Evolutionary conservation across 2,329 filamentous ascomycete species (phyloP), one percentile per base, ranked within the genome.

Genomic region (Trichoderma hamatum): DNA sequence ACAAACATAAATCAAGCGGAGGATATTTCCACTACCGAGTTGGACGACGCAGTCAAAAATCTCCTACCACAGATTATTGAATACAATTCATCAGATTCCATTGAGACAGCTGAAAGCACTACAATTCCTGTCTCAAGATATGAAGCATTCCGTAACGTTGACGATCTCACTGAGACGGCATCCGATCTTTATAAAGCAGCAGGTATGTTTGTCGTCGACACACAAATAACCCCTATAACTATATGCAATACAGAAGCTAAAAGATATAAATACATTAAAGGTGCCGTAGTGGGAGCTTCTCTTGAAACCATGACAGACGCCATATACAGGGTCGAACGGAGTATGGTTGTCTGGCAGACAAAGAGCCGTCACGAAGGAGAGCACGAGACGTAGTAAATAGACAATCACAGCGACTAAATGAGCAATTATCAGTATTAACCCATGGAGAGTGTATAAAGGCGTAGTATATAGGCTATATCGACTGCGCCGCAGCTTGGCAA

Each of bases 261-360:
- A 14, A n/a, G 19, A n/a, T 43, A n/a, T 19, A 43, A n/a, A 19
- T 11, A 10, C 26, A 11, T 52, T 32, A 26, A 54, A 78, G 80
- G 76, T 34, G 73, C 75, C 10, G 70, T 73, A n/a, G 73, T 77
- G 10, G 80, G 79, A 5, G 68, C 80, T 10, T 75, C 80, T 4
- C 71, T 81, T 5, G 74, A 78, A 6, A 76, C 77, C 36, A 72
- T 78, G 19, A 74, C 80, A 3, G 73, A 76, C 30, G 79, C 79
- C 30, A 77, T 82, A 9, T 80, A 81, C 70, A 80, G 78, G 76
- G 70, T 81, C 36, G 81, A 82, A 65, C 75, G 76, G 21, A 73
- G 73, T 11, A 75, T 82, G n/a, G 68, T 77, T 1, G 65, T 69
- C 24, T 81, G 79, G 80, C 80, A 81, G 60, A 74, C 67, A 34